Evolutionary conservation across 1,284 basidiomycete species (phyloP).

Genomic region (Trametes pubescens): DNA sequence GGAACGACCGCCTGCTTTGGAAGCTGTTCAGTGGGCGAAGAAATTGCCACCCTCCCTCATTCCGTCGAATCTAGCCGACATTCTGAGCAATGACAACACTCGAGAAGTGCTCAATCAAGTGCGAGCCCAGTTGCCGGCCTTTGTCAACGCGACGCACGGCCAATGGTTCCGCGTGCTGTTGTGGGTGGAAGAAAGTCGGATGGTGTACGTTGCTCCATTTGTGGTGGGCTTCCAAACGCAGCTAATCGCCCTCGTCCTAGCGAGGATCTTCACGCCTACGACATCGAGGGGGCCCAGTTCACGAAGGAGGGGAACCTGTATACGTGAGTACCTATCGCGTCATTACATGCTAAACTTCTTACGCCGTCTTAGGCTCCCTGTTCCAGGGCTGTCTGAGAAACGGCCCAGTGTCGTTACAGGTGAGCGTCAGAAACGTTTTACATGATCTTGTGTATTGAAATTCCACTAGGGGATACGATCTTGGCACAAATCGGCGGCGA

Average conservation of each 20-base stretch:
- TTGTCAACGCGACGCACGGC: conserved; percentile 15
- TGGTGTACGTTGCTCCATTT: conserved; percentile 55
- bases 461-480: conserved; percentile 57
- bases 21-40: conserved; percentile 42
- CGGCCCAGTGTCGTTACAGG: conserved; percentile 54
- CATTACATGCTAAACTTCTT: not conserved
- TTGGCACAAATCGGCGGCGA: conserved; percentile 55
- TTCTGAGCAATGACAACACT: conserved; percentile 10
- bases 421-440: conserved; percentile 51
- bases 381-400: conserved; percentile 72
- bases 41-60: conserved; percentile 34
- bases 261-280: conserved; percentile 63
- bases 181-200: conserved; percentile 65
- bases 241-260: conserved; percentile 40
- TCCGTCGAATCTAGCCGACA: conserved; percentile 27
- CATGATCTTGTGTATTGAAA: not conserved
- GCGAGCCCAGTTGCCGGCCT: conserved; percentile 3
- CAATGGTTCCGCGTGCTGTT: conserved; percentile 44
- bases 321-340: conserved; percentile 49
- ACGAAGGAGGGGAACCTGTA: conserved; percentile 46
- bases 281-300: conserved; percentile 54
- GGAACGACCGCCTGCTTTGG: conserved; percentile 45
- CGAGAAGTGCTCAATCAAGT: conserved; percentile 11
- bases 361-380: conserved; percentile 51
- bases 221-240: not conserved